These are phyloP conservation scores for Pichia sp. DNA, from an alignment of 1,139 yeast genomes.

Conservation along the genomic window DNA sequence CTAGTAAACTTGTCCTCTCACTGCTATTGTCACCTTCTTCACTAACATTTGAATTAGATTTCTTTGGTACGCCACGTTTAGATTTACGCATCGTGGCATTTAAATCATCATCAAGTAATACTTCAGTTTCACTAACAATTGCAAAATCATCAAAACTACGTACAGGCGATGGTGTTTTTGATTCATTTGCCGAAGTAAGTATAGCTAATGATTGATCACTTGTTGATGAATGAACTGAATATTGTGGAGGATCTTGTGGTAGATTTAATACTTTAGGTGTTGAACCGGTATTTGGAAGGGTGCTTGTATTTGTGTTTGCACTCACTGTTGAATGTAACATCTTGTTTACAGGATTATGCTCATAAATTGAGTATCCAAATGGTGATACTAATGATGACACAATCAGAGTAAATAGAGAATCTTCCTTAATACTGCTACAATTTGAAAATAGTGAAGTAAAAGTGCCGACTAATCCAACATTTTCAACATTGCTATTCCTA, in stretches of 20 bases:
- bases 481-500: background rate
- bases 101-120: conserved; percentile 2
- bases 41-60: background rate
- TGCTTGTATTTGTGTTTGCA: too few species aligned
- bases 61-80: background rate
- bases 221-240: background rate
- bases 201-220: background rate
- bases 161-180: conserved; percentile 9
- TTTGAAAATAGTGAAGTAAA: background rate
- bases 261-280: background rate
- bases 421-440: background rate
- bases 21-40: background rate
- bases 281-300: background rate
- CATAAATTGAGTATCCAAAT: conserved; percentile 2
- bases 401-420: background rate
- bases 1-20: conserved; percentile 6
- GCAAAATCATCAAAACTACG: conserved; percentile 18
- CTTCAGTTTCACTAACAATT: conserved; percentile 14
- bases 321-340: background rate
- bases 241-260: background rate
- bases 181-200: background rate
- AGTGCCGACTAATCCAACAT: background rate
- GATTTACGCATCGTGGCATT: conserved; percentile 2
- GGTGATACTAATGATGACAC: conserved; percentile 10
- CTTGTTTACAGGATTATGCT: background rate